These are phyloP conservation scores for Epipyxis sp. DNA, from an alignment of 108 stramenopile species.

Conservation along the genomic window DNA sequence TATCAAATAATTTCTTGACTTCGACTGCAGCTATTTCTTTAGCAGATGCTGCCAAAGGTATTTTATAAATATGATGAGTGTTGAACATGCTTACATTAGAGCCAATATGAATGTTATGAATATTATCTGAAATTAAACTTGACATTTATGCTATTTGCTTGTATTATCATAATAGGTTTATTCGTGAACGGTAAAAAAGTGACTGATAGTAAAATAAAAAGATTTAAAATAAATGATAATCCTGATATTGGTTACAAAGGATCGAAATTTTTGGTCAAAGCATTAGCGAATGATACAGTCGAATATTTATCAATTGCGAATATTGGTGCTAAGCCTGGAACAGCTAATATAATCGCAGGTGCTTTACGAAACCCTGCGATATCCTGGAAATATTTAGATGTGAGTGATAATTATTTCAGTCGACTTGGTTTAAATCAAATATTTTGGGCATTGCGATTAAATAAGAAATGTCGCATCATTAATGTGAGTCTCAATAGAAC, in stretches of 20 bases:
- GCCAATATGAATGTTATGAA: too few species aligned
- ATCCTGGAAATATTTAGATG: conserved; percentile 1
- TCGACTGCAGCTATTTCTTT: not conserved
- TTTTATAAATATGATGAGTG: too few species aligned
- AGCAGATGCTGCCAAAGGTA: not conserved
- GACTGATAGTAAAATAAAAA: not conserved
- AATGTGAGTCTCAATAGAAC: not conserved
- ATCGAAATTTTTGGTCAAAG: not conserved
- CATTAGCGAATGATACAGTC: not conserved
- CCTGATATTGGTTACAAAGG: conserved; percentile 14
- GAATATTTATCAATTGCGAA: conserved; percentile 21
- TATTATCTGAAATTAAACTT: too few species aligned
- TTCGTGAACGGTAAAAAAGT: conserved; percentile 8
- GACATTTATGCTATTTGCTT: too few species aligned
- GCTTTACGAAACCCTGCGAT: not conserved
- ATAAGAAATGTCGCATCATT: conserved; percentile 2
- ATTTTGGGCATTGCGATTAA: conserved; percentile 21
- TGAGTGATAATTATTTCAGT: conserved; percentile 1
- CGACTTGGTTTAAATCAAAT: conserved; percentile 31
- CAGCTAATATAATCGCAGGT: not conserved
- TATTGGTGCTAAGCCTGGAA: conserved; percentile 8
- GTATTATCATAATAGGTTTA: too few species aligned
- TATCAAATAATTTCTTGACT: conserved; percentile 17
- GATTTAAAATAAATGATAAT: conserved; percentile 19
- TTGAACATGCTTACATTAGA: too few species aligned